These are phyloP conservation scores for Aspergillus phoenicis DNA, from an alignment of 2,329 filamentous ascomycete species.

Conservation along the genomic window DNA sequence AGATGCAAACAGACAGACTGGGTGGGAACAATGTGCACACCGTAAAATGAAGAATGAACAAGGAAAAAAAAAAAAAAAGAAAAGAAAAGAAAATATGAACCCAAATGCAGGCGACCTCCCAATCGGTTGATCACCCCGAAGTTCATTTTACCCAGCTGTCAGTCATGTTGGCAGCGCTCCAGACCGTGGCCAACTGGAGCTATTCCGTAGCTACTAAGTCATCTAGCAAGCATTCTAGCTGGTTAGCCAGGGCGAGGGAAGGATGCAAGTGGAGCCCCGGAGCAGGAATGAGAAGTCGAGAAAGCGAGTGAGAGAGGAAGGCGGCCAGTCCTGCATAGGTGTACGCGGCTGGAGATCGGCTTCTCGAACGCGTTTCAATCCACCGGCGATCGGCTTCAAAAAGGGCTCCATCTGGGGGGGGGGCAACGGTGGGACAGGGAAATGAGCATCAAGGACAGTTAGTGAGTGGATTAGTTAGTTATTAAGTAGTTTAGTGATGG, in stretches of 20 bases:
- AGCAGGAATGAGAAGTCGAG: no score
- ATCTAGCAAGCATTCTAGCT: neutral
- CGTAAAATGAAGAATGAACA: neutral
- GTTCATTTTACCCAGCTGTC: neutral
- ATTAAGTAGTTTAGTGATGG: neutral
- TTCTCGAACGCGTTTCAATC: conserved; percentile 17
- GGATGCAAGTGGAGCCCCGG: conserved; percentile 9
- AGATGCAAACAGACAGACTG: neutral
- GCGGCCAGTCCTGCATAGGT: neutral
- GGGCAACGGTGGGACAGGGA: conserved; percentile 4
- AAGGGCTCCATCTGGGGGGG: conserved; percentile 7
- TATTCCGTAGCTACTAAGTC: neutral
- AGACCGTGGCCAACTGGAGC: conserved; percentile 6
- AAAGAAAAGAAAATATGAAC: neutral
- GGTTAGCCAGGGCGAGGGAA: neutral
- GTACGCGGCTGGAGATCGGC: conserved; percentile 15
- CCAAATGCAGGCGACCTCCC: neutral
- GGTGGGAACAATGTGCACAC: neutral
- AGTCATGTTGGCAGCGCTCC: conserved; percentile 4
- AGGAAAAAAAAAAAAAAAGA: neutral
- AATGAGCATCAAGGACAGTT: neutral
- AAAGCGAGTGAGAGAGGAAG: neutral
- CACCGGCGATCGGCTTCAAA: conserved; percentile 6
- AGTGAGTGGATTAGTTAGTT: neutral
- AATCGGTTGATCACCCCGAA: conserved; percentile 1